These are phyloP conservation scores for Mortierella sp. DNA, from an alignment of 371 early-diverging fungal species.

Conservation along the genomic window DNA sequence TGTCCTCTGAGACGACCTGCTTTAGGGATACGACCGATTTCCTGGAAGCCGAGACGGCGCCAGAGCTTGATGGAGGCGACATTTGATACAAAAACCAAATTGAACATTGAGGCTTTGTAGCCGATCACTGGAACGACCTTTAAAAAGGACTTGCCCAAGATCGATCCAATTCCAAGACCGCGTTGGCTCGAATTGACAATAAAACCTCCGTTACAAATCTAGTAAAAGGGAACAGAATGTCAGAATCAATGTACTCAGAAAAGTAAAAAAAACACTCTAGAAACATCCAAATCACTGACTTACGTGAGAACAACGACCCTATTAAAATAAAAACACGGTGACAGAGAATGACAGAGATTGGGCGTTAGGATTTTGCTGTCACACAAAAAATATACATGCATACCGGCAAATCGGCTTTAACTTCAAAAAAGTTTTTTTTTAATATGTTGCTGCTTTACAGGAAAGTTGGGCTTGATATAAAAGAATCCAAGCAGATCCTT, in stretches of 20 bases:
- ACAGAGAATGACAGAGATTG: not conserved
- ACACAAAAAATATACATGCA: not conserved
- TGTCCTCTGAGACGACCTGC: slow-evolving; percentile 66
- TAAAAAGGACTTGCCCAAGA: slow-evolving; percentile 77
- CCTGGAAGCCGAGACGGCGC: slow-evolving; percentile 74
- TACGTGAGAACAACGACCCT: slow-evolving; percentile 71
- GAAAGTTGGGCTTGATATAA: slow-evolving; percentile 86
- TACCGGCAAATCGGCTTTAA: too few relatives aligned
- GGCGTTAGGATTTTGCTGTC: not conserved
- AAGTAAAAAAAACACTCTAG: not conserved
- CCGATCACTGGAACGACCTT: slow-evolving; percentile 74
- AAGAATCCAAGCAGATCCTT: slow-evolving; percentile 74
- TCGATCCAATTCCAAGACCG: slow-evolving; percentile 73
- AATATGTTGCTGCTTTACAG: slow-evolving; percentile 59
- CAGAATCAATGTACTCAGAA: not conserved
- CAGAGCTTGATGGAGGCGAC: slow-evolving; percentile 75
- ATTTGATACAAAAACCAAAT: slow-evolving; percentile 83
- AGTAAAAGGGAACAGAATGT: not conserved
- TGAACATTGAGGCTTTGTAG: slow-evolving; percentile 83
- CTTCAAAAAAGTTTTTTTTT: not conserved
- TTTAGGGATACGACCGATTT: slow-evolving; percentile 77
- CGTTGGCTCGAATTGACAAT: slow-evolving; percentile 67
- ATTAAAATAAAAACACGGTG: not conserved
- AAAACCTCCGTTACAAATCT: slow-evolving; percentile 86
- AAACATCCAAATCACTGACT: slow-evolving; percentile 13